These are phyloP conservation scores for Diaporthe vaccinii DNA, from an alignment of 2,329 filamentous ascomycete species.

Conservation along the genomic window DNA sequence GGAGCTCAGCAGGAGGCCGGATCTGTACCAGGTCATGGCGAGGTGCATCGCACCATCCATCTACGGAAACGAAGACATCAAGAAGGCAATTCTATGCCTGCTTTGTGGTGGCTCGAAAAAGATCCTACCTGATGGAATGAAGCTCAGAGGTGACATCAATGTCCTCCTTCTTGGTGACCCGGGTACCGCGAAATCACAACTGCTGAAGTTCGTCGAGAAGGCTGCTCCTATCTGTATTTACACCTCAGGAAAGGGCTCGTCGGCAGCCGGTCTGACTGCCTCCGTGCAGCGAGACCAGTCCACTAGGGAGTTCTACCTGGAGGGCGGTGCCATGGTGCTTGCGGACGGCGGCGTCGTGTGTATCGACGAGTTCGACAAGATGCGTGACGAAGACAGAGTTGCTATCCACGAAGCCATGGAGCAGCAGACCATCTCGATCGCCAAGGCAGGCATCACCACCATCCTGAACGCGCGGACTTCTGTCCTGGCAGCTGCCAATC, in stretches of 20 bases:
- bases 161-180: constrained; percentile 96
- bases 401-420: constrained; percentile 99
- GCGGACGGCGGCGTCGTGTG: constrained; percentile 97
- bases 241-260: constrained; percentile 98
- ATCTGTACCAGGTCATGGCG: constrained; percentile 92
- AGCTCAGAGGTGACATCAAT: constrained; percentile 96
- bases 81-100: constrained; percentile 95
- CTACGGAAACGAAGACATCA: constrained; percentile 95
- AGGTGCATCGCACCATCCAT: constrained; percentile 97
- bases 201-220: constrained; percentile 97
- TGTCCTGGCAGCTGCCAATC: constrained; percentile 94
- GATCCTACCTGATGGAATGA: constrained; percentile 97
- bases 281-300: constrained; percentile 94
- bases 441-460: constrained; percentile 98
- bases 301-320: constrained; percentile 96
- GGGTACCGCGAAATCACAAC: constrained; percentile 96
- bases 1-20: constrained; percentile 89
- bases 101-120: constrained; percentile 97
- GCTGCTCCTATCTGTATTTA: constrained; percentile 97
- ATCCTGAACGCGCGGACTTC: constrained; percentile 97
- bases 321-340: constrained; percentile 98
- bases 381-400: constrained; percentile 97
- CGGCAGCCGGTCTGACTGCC: constrained; percentile 95
- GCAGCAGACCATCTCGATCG: constrained; percentile 98
- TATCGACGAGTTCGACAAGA: constrained; percentile 99